Percentiles rank a stretch among this genome's conserved stretches.
Conservation (phyloP, 495 filamentous ascomycete species). For the Penicillium ochrochloron region DNA sequence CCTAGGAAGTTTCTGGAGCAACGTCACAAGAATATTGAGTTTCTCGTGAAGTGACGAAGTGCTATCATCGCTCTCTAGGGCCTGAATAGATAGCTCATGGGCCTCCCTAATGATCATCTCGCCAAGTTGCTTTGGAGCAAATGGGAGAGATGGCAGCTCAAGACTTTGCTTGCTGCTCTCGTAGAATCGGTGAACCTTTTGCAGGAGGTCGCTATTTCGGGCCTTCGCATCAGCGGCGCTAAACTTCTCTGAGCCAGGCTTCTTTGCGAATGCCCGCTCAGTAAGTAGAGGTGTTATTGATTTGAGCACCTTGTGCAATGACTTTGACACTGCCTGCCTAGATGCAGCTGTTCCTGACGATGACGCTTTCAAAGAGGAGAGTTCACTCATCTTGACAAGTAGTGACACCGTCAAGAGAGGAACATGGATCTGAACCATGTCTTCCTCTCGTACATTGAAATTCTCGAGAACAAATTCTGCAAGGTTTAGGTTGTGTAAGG, state of each 20-base stretch:
- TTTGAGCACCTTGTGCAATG: slow-evolving; percentile 40
- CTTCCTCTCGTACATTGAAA: slow-evolving; percentile 95
- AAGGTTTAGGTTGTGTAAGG: slow-evolving; percentile 59
- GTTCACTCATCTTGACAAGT: slow-evolving; percentile 57
- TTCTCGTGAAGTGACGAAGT: slow-evolving; percentile 42
- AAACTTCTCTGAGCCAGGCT: slow-evolving; percentile 33
- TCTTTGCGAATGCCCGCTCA: slow-evolving; percentile 67
- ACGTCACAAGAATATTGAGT: slow-evolving; percentile 55
- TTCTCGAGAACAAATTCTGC: slow-evolving; percentile 80
- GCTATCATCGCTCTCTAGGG: slow-evolving; percentile 34
- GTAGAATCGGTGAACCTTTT: slow-evolving; percentile 69
- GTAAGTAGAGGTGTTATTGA: slow-evolving; percentile 63
- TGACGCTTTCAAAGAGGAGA: slow-evolving; percentile 22
- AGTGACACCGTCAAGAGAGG: slow-evolving; percentile 73
- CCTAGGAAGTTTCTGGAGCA: slow-evolving; percentile 62
- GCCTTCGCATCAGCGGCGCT: slow-evolving; percentile 26
- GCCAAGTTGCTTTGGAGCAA: slow-evolving; percentile 57
- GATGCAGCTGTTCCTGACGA: slow-evolving; percentile 20
- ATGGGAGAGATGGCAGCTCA: slow-evolving; percentile 57
- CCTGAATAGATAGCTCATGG: slow-evolving; percentile 54
- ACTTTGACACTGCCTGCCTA: slow-evolving; percentile 30
- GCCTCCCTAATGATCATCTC: slow-evolving; percentile 67
- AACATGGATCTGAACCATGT: slow-evolving; percentile 88
- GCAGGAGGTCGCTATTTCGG: slow-evolving; percentile 53
- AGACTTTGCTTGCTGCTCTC: slow-evolving; percentile 49